Evolutionary conservation across 192 early-diverging fungal genomes (phyloP).

Genomic region (Coemansia sp.): DNA sequence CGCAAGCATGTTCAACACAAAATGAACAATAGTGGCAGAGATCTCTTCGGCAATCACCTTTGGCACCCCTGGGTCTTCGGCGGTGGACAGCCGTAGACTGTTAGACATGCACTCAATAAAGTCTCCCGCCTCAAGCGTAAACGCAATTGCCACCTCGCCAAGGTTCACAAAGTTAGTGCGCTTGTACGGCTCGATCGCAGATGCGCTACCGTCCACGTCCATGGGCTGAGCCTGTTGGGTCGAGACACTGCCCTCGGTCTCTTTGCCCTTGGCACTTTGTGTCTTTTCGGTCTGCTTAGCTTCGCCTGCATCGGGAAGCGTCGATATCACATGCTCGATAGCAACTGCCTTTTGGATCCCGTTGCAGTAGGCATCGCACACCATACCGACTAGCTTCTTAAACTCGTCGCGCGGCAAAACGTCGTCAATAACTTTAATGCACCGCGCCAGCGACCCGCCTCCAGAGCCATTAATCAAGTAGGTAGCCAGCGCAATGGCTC

Average conservation of each 20-base stretch:
- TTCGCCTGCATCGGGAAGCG: constrained; percentile 19
- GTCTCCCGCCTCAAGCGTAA: constrained; percentile 40
- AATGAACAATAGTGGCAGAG: constrained; percentile 19
- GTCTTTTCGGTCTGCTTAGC: constrained; percentile 24
- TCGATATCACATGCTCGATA: constrained; percentile 28
- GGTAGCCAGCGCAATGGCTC: constrained; percentile 36
- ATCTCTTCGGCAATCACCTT: constrained; percentile 18
- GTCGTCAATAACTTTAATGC: constrained; percentile 31
- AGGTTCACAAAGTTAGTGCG: constrained; percentile 34
- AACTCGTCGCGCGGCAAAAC: constrained; percentile 36
- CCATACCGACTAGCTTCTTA: constrained; percentile 15
- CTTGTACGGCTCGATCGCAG: constrained; percentile 20
- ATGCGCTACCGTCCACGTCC: constrained; percentile 33
- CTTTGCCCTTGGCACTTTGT: constrained; percentile 21
- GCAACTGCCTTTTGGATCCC: constrained; percentile 36
- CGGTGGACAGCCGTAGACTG: constrained; percentile 30
- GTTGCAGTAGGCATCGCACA: constrained; percentile 23
- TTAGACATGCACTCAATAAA: constrained; percentile 53
- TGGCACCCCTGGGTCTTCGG: constrained; percentile 5
- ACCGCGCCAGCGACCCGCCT: constrained; percentile 39
- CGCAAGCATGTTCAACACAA: constrained; percentile 22
- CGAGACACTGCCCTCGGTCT: constrained; percentile 6
- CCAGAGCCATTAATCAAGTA: constrained; percentile 39
- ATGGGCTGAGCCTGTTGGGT: constrained; percentile 15
- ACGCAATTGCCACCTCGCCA: constrained; percentile 35